phyloP scores from a whole-genome alignment of 345 rosid genomes.

The Zanthoxylum bungeanum region DNA sequence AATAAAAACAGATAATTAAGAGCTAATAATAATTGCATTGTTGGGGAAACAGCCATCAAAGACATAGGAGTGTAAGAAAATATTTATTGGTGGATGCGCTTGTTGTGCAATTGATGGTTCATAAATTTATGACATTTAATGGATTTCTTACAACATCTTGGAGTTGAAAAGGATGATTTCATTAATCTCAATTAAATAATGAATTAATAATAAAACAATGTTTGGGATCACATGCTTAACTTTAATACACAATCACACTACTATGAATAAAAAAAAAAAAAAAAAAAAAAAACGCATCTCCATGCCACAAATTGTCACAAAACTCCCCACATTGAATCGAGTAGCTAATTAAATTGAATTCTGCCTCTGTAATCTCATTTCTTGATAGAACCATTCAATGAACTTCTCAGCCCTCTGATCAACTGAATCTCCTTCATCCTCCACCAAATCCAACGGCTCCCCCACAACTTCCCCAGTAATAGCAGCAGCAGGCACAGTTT shows the following conservation, averaged over 20 bases:
- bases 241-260: background rate
- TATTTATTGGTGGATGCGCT: background rate
- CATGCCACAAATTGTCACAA: too few species aligned
- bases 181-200: too few species aligned
- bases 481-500: constrained; percentile 20
- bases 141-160: background rate
- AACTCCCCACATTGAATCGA: background rate
- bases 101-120: background rate
- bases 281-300: background rate
- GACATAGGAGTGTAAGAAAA: background rate
- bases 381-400: constrained; percentile 55
- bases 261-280: background rate
- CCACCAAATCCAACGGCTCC: constrained; percentile 19
- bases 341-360: constrained; percentile 20
- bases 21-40: background rate
- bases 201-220: too few species aligned
- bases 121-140: too few species aligned
- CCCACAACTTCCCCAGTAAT: constrained; percentile 4
- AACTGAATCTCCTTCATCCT: constrained; percentile 44
- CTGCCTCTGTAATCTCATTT: constrained; percentile 65
- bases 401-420: constrained; percentile 76
- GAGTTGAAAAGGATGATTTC: background rate
- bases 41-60: background rate
- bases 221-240: background rate
- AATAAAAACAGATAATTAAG: background rate